Percentiles rank a stretch among this genome's conserved stretches.
phyloP scores from a whole-genome alignment of 371 early-diverging fungal species.

The Thermomucor indicae-seudaticae region DNA sequence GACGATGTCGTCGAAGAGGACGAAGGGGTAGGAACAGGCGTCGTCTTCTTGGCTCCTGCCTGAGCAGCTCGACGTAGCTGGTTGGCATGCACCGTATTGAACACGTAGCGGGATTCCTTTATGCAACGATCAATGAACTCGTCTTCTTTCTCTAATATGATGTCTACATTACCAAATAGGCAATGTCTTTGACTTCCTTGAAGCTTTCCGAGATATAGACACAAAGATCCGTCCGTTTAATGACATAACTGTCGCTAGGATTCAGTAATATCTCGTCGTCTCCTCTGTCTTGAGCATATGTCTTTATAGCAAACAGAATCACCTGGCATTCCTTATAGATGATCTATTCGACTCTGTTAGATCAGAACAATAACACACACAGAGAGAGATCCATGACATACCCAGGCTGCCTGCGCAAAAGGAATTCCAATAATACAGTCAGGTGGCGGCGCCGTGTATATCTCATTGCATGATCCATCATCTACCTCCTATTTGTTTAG shows the following conservation, averaged over 20 bases:
- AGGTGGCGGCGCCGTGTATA: constrained; percentile 54
- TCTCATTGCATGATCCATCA: constrained; percentile 71
- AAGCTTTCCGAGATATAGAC: constrained; percentile 65
- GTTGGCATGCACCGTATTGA: too few species aligned
- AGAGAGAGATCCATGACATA: constrained; percentile 10
- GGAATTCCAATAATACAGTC: constrained; percentile 49
- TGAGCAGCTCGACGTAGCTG: neutral
- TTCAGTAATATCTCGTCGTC: constrained; percentile 54
- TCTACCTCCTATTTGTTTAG: constrained; percentile 10
- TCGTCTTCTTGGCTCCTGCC: neutral
- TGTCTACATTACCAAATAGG: constrained; percentile 32
- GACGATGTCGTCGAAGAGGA: neutral
- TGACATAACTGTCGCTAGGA: constrained; percentile 57
- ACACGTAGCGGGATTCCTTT: too few species aligned
- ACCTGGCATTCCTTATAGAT: constrained; percentile 70
- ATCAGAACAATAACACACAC: neutral
- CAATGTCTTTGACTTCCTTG: constrained; percentile 46
- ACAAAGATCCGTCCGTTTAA: constrained; percentile 51
- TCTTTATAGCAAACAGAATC: constrained; percentile 61
- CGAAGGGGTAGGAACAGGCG: neutral
- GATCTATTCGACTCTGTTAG: constrained; percentile 21
- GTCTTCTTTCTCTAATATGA: too few species aligned
- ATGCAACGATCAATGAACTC: too few species aligned
- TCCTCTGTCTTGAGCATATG: constrained; percentile 21
- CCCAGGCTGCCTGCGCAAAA: constrained; percentile 60